phyloP scores from a whole-genome alignment of 1,139 yeast species.

The Yamadazyma atmosphaerica region DNA sequence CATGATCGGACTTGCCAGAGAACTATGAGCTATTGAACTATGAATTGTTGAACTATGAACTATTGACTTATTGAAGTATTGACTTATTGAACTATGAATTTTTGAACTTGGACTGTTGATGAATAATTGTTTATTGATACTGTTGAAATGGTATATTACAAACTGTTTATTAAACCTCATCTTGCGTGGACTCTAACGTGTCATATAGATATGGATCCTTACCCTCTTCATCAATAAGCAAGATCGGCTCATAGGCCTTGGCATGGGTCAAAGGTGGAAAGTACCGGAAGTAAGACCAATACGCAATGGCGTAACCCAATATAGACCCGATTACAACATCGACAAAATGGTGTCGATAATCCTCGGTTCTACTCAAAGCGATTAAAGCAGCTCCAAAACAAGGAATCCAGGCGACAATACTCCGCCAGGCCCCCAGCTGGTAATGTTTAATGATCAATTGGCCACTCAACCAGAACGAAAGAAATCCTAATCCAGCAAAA shows the following conservation, averaged over 20 bases:
- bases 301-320: conserved; percentile 45
- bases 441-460: conserved; percentile 44
- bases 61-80: no score
- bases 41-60: no score
- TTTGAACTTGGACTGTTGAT: no score
- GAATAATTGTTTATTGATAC: no score
- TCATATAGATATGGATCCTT: conserved; percentile 7
- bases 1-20: not conserved
- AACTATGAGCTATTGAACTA: not conserved
- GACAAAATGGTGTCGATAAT: conserved; percentile 75
- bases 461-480: conserved; percentile 65
- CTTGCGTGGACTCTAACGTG: conserved; percentile 5
- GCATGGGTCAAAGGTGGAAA: conserved; percentile 28
- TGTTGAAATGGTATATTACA: no score
- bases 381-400: conserved; percentile 60
- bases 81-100: no score
- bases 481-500: conserved; percentile 65
- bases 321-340: conserved; percentile 64
- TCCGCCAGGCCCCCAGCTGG: conserved; percentile 58
- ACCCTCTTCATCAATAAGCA: conserved; percentile 12
- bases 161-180: conserved; percentile 1
- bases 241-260: conserved; percentile 25
- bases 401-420: conserved; percentile 34
- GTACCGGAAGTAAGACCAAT: conserved; percentile 40
- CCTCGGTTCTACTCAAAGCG: conserved; percentile 73